These are phyloP conservation scores for Aureobasidium uvarum DNA, from an alignment of 2,329 filamentous ascomycete species.

Conservation along the genomic window DNA sequence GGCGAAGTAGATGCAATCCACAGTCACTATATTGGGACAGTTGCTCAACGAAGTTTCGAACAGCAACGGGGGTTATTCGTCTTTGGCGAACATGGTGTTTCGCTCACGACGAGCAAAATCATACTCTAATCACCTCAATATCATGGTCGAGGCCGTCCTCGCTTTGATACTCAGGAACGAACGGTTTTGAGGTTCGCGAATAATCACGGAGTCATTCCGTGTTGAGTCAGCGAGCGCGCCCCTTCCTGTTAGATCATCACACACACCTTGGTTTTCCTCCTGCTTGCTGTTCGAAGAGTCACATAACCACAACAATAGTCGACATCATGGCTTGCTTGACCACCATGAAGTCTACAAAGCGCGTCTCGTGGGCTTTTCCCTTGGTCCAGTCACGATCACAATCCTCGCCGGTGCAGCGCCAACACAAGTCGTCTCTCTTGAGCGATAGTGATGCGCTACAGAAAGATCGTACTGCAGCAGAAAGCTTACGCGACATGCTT, in stretches of 20 bases:
- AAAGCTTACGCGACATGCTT: neutral
- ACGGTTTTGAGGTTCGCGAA: neutral
- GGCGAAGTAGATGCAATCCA: too few species aligned
- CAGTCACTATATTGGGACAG: too few species aligned
- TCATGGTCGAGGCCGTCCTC: neutral
- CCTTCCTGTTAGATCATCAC: too few species aligned
- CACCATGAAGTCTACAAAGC: neutral
- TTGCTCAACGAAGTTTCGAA: too few species aligned
- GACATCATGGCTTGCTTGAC: neutral
- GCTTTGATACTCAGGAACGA: neutral
- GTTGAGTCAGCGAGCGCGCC: neutral
- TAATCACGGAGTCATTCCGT: neutral
- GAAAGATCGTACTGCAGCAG: neutral
- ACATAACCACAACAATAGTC: neutral
- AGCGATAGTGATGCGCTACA: neutral
- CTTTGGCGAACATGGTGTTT: too few species aligned
- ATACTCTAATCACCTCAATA: neutral
- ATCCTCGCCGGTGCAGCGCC: neutral
- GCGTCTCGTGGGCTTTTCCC: slow-evolving; percentile 4
- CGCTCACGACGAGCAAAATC: too few species aligned
- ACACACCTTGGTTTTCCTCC: neutral
- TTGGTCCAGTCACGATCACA: neutral
- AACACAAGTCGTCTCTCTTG: neutral
- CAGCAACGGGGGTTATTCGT: too few species aligned
- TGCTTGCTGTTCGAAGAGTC: neutral